Evolutionary conservation across 2,329 filamentous ascomycete species (phyloP).

Genomic region (Eurotiales sp.): DNA sequence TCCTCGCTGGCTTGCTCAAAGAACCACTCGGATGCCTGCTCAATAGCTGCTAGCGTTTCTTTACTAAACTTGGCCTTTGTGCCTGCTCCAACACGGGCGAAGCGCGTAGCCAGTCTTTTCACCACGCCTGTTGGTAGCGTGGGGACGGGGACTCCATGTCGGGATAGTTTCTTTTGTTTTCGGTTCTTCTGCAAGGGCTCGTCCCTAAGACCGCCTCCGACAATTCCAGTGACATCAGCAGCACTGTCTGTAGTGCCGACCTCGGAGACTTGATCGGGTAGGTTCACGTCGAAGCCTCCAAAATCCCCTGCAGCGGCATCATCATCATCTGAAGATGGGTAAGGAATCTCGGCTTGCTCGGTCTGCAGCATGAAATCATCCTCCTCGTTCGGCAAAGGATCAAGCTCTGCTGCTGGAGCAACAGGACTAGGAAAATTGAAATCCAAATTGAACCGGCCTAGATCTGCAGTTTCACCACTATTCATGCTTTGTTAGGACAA

Average conservation of each 20-base stretch:
- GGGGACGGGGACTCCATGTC: slow-evolving; percentile 70
- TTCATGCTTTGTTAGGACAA: slow-evolving; percentile 17
- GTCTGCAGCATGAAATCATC: slow-evolving; percentile 31
- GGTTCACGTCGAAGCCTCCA: slow-evolving; percentile 30
- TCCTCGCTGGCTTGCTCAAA: slow-evolving; percentile 85
- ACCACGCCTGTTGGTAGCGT: slow-evolving; percentile 69
- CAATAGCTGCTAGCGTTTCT: slow-evolving; percentile 70
- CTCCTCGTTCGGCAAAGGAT: slow-evolving; percentile 29
- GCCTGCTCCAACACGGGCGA: slow-evolving; percentile 63
- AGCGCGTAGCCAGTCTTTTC: slow-evolving; percentile 62
- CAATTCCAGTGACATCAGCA: slow-evolving; percentile 15
- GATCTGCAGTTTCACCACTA: slow-evolving; percentile 43
- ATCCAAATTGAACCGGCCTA: slow-evolving; percentile 40
- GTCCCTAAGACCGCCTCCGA: slow-evolving; percentile 34
- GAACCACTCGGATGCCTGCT: slow-evolving; percentile 83
- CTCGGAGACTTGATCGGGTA: slow-evolving; percentile 25
- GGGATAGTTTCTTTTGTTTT: slow-evolving; percentile 59
- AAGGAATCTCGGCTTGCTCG: slow-evolving; percentile 23
- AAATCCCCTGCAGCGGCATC: slow-evolving; percentile 22
- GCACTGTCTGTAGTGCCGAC: slow-evolving; percentile 27
- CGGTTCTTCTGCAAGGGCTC: slow-evolving; percentile 25
- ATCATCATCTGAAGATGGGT: slow-evolving; percentile 24
- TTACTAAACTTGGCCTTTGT: slow-evolving; percentile 67
- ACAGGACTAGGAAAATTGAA: slow-evolving; percentile 38
- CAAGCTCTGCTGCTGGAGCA: slow-evolving; percentile 26